A percentile compares a stretch with the other conserved stretches of the same genome.
Conservation (phyloP, 2,329 filamentous ascomycete species). For the Penicillium sp. region DNA sequence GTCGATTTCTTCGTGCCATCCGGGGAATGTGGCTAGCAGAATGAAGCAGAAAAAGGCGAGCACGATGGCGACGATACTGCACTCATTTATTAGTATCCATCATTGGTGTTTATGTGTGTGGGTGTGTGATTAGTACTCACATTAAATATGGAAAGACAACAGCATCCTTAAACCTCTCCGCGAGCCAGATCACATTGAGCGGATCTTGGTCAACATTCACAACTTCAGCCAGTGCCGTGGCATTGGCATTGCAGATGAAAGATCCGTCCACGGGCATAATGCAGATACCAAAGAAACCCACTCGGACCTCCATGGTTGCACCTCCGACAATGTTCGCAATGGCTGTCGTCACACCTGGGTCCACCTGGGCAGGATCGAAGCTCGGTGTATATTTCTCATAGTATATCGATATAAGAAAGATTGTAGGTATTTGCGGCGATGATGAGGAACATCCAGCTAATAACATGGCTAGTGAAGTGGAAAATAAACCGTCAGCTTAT, state of each 20-base stretch:
- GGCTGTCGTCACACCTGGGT: conserved; percentile 79
- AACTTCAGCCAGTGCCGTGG: conserved; percentile 84
- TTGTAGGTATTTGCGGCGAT: conserved; percentile 87
- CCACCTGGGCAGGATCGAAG: conserved; percentile 81
- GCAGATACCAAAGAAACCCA: conserved; percentile 98
- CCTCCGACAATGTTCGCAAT: conserved; percentile 86
- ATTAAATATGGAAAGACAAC: conserved; percentile 97
- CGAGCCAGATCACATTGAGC: conserved; percentile 94
- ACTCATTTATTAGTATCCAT: conserved; percentile 14
- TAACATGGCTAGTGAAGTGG: conserved; percentile 63
- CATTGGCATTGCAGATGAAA: conserved; percentile 96
- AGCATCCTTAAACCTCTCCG: conserved; percentile 94
- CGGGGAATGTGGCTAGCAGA: conserved; percentile 91
- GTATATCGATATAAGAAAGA: conserved; percentile 98
- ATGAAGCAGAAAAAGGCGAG: conserved; percentile 95
- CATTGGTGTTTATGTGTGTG: conserved; percentile 2
- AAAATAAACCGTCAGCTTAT: conserved; percentile 3
- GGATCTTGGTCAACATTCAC: conserved; percentile 89
- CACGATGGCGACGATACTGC: conserved; percentile 91
- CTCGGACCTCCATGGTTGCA: conserved; percentile 80
- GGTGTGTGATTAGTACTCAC: conserved; percentile 54
- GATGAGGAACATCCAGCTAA: conserved; percentile 96
- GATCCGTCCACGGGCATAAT: conserved; percentile 84
- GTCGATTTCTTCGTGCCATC: conserved; percentile 91
- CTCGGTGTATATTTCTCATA: conserved; percentile 81